Base-by-base conservation (phyloP, 306 rosid genomes). In the Glycine soja region DNA sequence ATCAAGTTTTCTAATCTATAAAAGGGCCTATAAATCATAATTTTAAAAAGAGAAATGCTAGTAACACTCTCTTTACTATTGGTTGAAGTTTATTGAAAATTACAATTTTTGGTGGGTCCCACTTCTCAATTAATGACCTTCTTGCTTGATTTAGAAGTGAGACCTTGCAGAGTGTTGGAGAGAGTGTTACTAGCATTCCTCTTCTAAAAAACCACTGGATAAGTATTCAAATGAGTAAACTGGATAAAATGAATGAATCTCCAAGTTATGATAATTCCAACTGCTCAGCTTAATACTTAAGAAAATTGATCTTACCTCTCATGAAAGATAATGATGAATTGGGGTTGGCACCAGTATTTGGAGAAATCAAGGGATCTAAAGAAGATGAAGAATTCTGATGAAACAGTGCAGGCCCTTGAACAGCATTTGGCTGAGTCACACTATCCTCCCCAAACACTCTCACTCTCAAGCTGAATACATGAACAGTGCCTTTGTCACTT, bases 401-500 rank as follows among this genome's bases (percentile, higher is more conserved):
- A 86, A 84, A 58, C 75, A 91, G 76, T 24, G 87, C 76, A 56
- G 86, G 88, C 69, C 91, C 88, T 81, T 86, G 96, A 75, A 83
- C 67, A 36, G 82, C 75, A 82, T 76, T 85, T 48, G 85, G 77
- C 51, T 81, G 86, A 53, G 86, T 43, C n/a, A 79, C 64, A 10
- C 84, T 83, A 80, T 88, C 96, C 71, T 84, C 89, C 77, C 98
- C 96, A 24, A 72, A 79, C 52, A 92, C 97, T 81, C 98, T 91
- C 79, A 95, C 97, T 84, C 94, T 89, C 48, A 95, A 90, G 87
- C 94, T 84, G 87, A 93, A 95, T 86, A 95, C 71, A 75, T 95
- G 99, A 73, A 93, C 90, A 6, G 98, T 95, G 52, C 98, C 99
- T 84, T 93, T 93, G 81, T 93, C 99, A 83, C 99, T 95, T 76